Evolutionary conservation across 108 stramenopile genomes (phyloP).

Genomic region (Nitzschia inconspicua): DNA sequence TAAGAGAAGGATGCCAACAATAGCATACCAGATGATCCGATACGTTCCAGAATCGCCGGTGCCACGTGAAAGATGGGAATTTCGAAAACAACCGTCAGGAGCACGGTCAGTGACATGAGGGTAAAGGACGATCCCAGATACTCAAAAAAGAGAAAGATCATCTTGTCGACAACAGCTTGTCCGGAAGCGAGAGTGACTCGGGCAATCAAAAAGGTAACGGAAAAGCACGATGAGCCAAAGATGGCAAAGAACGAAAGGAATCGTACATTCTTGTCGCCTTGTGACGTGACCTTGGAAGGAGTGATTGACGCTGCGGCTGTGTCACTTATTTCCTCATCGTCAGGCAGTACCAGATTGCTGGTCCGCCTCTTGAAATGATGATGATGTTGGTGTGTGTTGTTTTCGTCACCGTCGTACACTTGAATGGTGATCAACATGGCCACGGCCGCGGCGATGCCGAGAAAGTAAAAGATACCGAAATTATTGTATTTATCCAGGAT

Average conservation of each 20-base stretch:
- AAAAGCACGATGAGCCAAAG: not conserved
- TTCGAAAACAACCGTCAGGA: conserved; percentile 64
- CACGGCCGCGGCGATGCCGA: conserved; percentile 11
- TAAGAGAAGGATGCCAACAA: conserved; percentile 45
- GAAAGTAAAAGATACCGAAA: conserved; percentile 32
- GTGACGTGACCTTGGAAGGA: not conserved
- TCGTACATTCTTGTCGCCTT: not conserved
- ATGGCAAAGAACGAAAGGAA: not conserved
- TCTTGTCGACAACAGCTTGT: conserved; percentile 45
- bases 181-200: conserved; percentile 45
- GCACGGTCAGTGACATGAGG: conserved; percentile 47
- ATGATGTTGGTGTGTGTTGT: not conserved
- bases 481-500: conserved; percentile 39
- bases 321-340: not conserved
- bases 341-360: no score
- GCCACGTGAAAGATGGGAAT: conserved; percentile 63
- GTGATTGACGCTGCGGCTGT: not conserved
- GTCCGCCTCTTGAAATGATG: no score
- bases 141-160: conserved; percentile 66
- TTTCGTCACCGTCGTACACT: not conserved
- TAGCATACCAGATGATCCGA: conserved; percentile 37
- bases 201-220: conserved; percentile 11
- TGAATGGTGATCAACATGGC: not conserved
- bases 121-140: conserved; percentile 41
- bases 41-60: conserved; percentile 31